phyloP scores from a whole-genome alignment of 306 rosid species.

The Cucurbita ficifolia region DNA sequence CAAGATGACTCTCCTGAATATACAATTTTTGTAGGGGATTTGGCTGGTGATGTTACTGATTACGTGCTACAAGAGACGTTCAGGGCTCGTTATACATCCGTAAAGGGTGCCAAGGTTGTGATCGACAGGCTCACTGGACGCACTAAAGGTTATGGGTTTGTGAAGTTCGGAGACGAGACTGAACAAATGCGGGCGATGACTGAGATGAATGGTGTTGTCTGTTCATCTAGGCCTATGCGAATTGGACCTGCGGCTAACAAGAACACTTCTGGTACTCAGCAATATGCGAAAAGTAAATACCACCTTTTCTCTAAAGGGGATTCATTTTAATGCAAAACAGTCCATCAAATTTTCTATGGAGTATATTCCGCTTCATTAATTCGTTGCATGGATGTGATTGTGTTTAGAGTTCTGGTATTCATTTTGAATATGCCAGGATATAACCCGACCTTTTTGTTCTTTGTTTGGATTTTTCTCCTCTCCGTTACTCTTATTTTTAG shows the following conservation, averaged over 20 bases:
- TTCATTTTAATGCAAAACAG: neutral
- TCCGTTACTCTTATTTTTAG: neutral
- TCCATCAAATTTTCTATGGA: neutral
- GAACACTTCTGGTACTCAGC: constrained; percentile 47
- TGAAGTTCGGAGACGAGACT: constrained; percentile 69
- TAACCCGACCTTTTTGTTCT: neutral
- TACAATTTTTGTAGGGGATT: constrained; percentile 90
- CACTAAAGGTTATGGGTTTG: constrained; percentile 88
- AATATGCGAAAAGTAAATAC: constrained; percentile 44
- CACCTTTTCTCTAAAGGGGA: neutral
- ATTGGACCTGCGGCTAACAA: constrained; percentile 89
- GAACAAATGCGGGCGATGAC: constrained; percentile 77
- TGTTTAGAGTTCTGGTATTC: neutral
- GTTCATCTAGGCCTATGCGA: constrained; percentile 87
- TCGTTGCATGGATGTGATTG: neutral
- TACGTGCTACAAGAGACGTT: constrained; percentile 55
- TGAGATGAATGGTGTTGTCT: constrained; percentile 88
- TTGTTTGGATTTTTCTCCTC: neutral
- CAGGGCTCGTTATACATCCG: constrained; percentile 36
- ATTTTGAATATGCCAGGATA: neutral
- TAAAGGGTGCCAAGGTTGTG: constrained; percentile 89
- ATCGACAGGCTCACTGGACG: constrained; percentile 85
- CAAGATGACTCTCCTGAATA: constrained; percentile 76
- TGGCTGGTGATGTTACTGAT: constrained; percentile 88
- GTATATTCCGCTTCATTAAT: neutral